A percentile compares a stretch with the other conserved stretches of the same genome.
Evolutionary conservation across 148 eudicot species (phyloP).

Genomic region (Rhododendron griersonianum): DNA sequence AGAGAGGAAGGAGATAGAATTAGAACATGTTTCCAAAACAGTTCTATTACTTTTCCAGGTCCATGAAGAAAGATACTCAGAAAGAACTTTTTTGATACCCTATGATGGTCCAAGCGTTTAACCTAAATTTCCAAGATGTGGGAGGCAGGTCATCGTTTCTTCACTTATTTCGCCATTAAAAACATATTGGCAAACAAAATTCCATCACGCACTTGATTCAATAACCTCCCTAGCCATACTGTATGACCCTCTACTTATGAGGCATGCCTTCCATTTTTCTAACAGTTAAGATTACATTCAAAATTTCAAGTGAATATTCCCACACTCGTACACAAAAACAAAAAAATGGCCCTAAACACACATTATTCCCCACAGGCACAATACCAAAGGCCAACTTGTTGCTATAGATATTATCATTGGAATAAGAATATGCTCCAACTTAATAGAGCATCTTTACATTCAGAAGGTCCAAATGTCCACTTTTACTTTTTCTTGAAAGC

Average conservation of each 20-base stretch:
- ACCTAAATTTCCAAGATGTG: neutral
- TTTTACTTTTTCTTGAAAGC: neutral
- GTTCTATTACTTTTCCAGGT: neutral
- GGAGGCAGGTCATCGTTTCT: neutral
- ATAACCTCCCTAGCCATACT: neutral
- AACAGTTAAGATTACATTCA: neutral
- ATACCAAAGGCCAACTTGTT: neutral
- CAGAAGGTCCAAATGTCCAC: neutral
- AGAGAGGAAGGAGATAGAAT: neutral
- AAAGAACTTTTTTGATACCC: neutral
- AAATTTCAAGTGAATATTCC: neutral
- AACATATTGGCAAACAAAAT: neutral
- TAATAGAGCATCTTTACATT: neutral
- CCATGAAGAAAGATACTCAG: neutral
- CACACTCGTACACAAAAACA: neutral
- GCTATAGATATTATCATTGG: neutral
- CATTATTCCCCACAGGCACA: neutral
- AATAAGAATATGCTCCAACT: conserved; percentile 3
- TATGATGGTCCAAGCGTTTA: neutral
- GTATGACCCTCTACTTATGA: neutral
- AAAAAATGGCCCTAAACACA: neutral
- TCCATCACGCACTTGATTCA: neutral
- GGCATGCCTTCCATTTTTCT: no score
- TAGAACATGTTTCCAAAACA: neutral
- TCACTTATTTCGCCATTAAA: neutral